Base-by-base conservation (phyloP, 2,329 filamentous ascomycete species). In the Fusarium brachygibbosum region DNA sequence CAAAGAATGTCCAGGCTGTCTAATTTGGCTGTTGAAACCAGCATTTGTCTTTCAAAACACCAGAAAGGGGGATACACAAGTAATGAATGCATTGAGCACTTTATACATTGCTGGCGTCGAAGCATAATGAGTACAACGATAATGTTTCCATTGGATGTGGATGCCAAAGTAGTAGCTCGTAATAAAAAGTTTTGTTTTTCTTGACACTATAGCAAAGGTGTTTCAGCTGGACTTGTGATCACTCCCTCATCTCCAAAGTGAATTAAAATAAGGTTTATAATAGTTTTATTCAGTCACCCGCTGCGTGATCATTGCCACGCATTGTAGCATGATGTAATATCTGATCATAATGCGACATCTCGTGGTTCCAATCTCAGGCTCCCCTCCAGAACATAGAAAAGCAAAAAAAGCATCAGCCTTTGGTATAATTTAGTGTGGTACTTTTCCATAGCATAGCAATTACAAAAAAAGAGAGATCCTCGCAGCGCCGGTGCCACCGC, bases 341-440 rank as follows among this genome's bases (percentile, higher is more conserved):
- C n/a, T 45, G 42, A 28, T 12, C 17, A 29, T 40, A 40, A 42
- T 51, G 13, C 54, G 6, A 28, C 32, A 25, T 37, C 8, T 31
- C 29, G 32, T 52, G 32, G 16, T 54, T 49, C 54, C 62, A 67
- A 50, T 67, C 53, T 70, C 57, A 12, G 29, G 49, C 32, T 50
- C 23, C 12, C 23, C 29, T 11, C 23, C 37, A 16, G 16, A 32
- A 46, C 32, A 32, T 14, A 16, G 10, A 21, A 51, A 28, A 51
- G 12, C 4, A 66, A 29, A 63, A 25, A 55, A 52, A 32, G 23
- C 28, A 57, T 31, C 6, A 21, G 9, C 29, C 51, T 41, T 46
- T 37, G 53, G 48, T 62, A 56, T 63, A 48, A 63, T 67, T 45
- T 35, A 58, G 57, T 55, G 28, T 55, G 28, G 34, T 69, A 37